phyloP scores from a whole-genome alignment of 2,329 filamentous ascomycete genomes.

The Arthrinium puccinioides region DNA sequence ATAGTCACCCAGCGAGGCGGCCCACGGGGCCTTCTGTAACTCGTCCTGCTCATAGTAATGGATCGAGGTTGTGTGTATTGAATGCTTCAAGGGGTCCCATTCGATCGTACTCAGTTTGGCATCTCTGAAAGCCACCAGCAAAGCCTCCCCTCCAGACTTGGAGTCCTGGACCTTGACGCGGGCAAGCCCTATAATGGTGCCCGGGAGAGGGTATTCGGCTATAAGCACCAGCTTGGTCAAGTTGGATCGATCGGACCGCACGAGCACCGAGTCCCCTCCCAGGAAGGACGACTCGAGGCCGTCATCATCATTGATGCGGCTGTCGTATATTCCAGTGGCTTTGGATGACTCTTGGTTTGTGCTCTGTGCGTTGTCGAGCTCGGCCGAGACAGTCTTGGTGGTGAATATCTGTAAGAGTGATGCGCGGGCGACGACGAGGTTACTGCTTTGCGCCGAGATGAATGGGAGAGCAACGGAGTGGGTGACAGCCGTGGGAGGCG shows the following conservation, averaged over 20 bases:
- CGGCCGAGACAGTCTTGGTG: slow-evolving; percentile 58
- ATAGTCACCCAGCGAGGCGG: slow-evolving; percentile 65
- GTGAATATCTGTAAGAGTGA: slow-evolving; percentile 90
- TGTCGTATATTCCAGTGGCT: slow-evolving; percentile 40
- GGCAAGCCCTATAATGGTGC: slow-evolving; percentile 76
- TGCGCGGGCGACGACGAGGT: slow-evolving; percentile 86
- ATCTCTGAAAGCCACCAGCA: slow-evolving; percentile 80
- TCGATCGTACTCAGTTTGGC: slow-evolving; percentile 90
- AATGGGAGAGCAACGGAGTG: slow-evolving; percentile 78
- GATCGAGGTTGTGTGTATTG: slow-evolving; percentile 83
- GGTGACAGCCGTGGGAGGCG: slow-evolving; percentile 88
- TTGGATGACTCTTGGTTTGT: slow-evolving; percentile 31
- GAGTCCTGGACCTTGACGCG: slow-evolving; percentile 67
- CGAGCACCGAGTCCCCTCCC: slow-evolving; percentile 52
- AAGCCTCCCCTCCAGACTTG: slow-evolving; percentile 73
- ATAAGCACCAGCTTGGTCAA: slow-evolving; percentile 77
- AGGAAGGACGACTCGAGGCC: slow-evolving; percentile 61
- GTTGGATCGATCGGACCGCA: slow-evolving; percentile 55
- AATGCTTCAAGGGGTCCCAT: slow-evolving; percentile 78
- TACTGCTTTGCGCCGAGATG: slow-evolving; percentile 65
- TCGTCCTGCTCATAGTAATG: slow-evolving; percentile 98
- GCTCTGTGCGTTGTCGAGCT: slow-evolving; percentile 39
- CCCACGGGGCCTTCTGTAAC: slow-evolving; percentile 74
- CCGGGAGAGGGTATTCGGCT: slow-evolving; percentile 75
- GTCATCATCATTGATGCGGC: slow-evolving; percentile 50